Evolutionary conservation across 2,329 filamentous ascomycete species (phyloP).

Genomic region (Penicillium thymicola): DNA sequence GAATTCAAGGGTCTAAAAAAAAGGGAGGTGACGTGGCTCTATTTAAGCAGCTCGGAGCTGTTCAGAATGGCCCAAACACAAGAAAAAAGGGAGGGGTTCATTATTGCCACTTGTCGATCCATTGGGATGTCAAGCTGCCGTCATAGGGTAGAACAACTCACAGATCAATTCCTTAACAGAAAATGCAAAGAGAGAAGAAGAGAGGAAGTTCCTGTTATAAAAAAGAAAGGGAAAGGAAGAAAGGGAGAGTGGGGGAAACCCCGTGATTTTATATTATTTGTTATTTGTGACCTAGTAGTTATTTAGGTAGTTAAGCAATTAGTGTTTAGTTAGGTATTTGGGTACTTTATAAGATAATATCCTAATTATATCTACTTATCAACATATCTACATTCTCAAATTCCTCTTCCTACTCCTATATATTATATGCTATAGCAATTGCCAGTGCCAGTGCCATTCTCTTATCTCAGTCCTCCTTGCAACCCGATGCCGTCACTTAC

Average conservation of each 20-base stretch:
- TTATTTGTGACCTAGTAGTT: neutral
- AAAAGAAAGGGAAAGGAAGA: conserved; percentile 4
- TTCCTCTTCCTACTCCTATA: neutral
- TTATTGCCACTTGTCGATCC: conserved; percentile 31
- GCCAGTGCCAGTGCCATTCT: neutral
- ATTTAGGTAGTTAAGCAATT: neutral
- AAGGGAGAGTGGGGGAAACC: neutral
- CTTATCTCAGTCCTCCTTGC: conserved; percentile 6
- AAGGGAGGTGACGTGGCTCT: conserved; percentile 13
- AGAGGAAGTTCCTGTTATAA: neutral
- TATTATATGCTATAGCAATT: neutral
- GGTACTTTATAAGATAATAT: neutral
- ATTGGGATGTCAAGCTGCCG: conserved; percentile 29
- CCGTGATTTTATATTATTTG: conserved; percentile 2
- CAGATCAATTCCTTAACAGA: neutral
- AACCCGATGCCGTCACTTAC: conserved; percentile 7
- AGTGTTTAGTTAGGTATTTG: neutral
- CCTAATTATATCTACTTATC: too few species aligned
- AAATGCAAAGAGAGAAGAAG: neutral
- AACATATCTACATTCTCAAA: neutral
- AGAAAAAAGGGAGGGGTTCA: conserved; percentile 11
- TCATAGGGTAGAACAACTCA: conserved; percentile 21
- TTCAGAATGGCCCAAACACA: neutral
- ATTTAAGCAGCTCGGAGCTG: neutral
- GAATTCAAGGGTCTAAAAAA: neutral